These are phyloP conservation scores for Tubosaeta sp. DNA, from an alignment of 768 basidiomycete species.

Conservation along the genomic window DNA sequence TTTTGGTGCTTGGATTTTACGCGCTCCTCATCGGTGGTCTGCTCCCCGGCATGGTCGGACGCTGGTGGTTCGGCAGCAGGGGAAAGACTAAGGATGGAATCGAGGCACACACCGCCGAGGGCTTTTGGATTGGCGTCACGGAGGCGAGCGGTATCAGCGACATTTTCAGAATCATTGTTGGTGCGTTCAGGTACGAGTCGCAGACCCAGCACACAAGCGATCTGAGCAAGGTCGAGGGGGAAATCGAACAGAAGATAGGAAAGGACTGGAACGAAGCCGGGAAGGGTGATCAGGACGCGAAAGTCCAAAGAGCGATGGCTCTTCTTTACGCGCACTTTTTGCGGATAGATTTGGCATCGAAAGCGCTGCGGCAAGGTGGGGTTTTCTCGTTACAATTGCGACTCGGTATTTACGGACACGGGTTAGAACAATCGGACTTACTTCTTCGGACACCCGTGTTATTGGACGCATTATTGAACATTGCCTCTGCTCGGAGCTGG, in stretches of 20 bases:
- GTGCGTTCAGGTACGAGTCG: conserved; percentile 60
- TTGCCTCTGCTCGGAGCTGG: conserved; percentile 86
- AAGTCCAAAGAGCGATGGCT: conserved; percentile 50
- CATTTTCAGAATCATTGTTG: conserved; percentile 65
- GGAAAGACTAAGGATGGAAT: conserved; percentile 91
- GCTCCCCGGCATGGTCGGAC: conserved; percentile 83
- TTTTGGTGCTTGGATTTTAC: conserved; percentile 87
- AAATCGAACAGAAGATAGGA: conserved; percentile 46
- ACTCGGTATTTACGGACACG: not conserved
- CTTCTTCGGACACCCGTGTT: conserved; percentile 70
- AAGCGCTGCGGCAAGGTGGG: conserved; percentile 62
- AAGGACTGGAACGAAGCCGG: conserved; percentile 52
- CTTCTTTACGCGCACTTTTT: conserved; percentile 85
- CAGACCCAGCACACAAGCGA: conserved; percentile 32
- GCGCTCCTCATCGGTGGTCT: conserved; percentile 83
- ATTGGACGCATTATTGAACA: conserved; percentile 76
- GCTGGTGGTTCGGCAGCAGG: conserved; percentile 96
- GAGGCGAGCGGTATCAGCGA: conserved; percentile 76
- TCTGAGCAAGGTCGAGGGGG: conserved; percentile 47
- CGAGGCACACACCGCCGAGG: conserved; percentile 71
- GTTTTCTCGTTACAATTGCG: conserved; percentile 2
- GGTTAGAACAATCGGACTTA: conserved; percentile 65
- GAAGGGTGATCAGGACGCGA: conserved; percentile 37
- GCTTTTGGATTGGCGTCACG: conserved; percentile 81
- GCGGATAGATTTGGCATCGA: conserved; percentile 50